Evolutionary conservation across 441 rosid genomes (phyloP).

Genomic region (Bruguiera hainesii): DNA sequence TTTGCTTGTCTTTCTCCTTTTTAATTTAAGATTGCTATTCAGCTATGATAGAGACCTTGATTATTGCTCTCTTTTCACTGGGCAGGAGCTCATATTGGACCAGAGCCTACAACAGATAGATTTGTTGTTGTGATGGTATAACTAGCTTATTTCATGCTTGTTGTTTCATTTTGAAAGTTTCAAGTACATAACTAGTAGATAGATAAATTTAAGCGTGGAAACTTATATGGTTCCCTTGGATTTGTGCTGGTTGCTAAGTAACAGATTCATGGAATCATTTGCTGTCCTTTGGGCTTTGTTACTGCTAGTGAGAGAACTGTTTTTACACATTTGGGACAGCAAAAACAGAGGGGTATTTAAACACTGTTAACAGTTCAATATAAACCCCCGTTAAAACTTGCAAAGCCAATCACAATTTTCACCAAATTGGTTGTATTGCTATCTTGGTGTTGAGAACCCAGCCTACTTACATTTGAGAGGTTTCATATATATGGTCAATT

Average conservation of each 20-base stretch:
- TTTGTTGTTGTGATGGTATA: constrained; percentile 94
- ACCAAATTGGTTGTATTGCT: no score
- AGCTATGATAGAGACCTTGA: background rate
- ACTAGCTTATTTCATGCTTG: constrained; percentile 2
- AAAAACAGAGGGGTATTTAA: background rate
- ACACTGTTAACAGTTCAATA: background rate
- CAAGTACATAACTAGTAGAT: background rate
- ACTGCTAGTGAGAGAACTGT: no score
- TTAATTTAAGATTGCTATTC: background rate
- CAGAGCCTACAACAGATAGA: constrained; percentile 98
- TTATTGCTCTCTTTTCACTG: constrained; percentile 16
- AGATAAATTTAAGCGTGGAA: background rate
- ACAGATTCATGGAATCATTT: background rate
- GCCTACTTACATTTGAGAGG: background rate
- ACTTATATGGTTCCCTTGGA: background rate
- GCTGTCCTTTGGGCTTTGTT: background rate
- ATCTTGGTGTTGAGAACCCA: no score
- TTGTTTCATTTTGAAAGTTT: background rate
- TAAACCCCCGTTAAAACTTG: no score
- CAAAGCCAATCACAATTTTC: no score
- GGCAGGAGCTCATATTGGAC: constrained; percentile 96
- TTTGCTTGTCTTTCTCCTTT: background rate
- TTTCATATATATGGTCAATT: no score
- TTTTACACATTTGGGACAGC: no score
- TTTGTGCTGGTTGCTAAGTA: background rate